Evolutionary conservation across 2,329 filamentous ascomycete species (phyloP), one percentile per base, ranked within the genome.

Genomic region (Penicillium griseofulvum): DNA sequence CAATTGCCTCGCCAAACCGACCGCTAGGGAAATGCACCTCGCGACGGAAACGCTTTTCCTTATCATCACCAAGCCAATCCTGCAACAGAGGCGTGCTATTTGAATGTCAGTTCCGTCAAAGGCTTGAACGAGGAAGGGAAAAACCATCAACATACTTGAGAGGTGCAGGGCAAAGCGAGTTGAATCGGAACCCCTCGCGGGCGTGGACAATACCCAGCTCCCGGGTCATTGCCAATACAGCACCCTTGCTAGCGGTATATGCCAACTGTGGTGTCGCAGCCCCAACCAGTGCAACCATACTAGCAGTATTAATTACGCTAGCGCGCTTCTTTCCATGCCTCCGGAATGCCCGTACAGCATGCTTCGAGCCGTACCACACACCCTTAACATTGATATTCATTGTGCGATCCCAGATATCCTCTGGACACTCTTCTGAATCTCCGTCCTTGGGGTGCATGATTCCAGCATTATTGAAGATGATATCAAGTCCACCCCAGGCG

Each of bases 381-480:
- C 92, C 92, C 83, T 97, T 97, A 75, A 96, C 92, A 76, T 97
- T 97, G 81, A 96, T 95, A 72, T 85, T 86, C 59, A 95, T 91
- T 5, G 92, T 97, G 63, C 95, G 78, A 69, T 97, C 91, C 92
- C 92, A 97, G 79, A 97, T 92, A 67, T 85, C 86, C 78, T 96
- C 91, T 48, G 90, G 87, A 1, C 91, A 96, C 72, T 88, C 84
- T 71, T 95, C 79, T 46, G 92, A 91, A 74, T 91, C 87, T 68
- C 84, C 87, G 73, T 91, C 88, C 56, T 88, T 81, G 45, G 85
- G 87, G 77, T 96, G 92, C 92, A 97, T 97, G 75, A 97, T 97
- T 52, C 92, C 92, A 26, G 92, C 92, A 74, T 97, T 97, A 85
- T 97, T 97, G 86, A 96, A 97, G 68, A 96, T 90, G 69, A 96